These are phyloP conservation scores for Starmera amethionina DNA, from an alignment of 805 yeast genomes.

Conservation along the genomic window DNA sequence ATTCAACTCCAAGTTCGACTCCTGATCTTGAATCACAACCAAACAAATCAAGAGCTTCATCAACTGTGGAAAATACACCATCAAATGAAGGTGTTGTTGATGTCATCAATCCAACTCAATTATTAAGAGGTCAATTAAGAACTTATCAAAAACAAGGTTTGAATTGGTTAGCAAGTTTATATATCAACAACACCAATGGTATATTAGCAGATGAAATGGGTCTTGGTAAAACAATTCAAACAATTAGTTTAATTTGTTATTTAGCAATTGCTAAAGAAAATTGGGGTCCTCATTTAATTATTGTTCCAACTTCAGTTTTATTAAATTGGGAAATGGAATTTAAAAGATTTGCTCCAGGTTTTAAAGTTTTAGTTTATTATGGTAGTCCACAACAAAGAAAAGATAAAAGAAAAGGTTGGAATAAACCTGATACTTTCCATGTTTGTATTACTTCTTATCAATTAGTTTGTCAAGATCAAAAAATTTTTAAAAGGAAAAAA, in stretches of 20 bases:
- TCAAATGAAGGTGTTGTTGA: conserved; percentile 39
- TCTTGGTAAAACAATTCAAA: conserved; percentile 92
- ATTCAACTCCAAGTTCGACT: conserved; percentile 25
- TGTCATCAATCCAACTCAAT: conserved; percentile 63
- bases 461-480: conserved; percentile 94
- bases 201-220: conserved; percentile 99
- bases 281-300: conserved; percentile 97
- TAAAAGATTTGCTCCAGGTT: conserved; percentile 96
- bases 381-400: conserved; percentile 97
- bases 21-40: conserved; percentile 21
- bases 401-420: conserved; percentile 96
- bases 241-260: conserved; percentile 77
- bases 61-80: conserved; percentile 3
- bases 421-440: conserved; percentile 90
- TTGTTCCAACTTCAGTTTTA: conserved; percentile 96
- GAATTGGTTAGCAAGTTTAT: conserved; percentile 92
- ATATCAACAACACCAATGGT: conserved; percentile 89
- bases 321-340: conserved; percentile 99
- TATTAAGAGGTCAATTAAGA: conserved; percentile 74
- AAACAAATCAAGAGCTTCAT: background rate
- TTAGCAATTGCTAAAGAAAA: conserved; percentile 87
- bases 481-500: conserved; percentile 78
- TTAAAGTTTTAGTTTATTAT: conserved; percentile 88
- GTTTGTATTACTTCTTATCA: conserved; percentile 97
- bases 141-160: conserved; percentile 93